phyloP scores from a whole-genome alignment of 176 grass and related monocot genomes.

The Bothriochloa decipiens region DNA sequence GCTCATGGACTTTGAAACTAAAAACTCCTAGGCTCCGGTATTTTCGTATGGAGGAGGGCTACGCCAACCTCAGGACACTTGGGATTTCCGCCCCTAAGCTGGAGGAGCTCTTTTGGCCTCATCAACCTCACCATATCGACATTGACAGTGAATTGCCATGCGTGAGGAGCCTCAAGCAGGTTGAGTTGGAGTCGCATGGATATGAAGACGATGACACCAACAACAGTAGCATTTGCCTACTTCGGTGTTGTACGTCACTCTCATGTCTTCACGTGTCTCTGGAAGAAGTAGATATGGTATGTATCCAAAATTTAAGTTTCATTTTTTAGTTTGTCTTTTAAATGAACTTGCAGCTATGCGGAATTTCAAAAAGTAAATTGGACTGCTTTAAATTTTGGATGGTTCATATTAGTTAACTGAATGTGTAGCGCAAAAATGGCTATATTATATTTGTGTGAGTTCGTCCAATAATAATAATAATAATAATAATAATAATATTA shows the following conservation, averaged over 20 bases:
- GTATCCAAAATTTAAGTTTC: neutral
- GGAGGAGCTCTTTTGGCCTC: neutral
- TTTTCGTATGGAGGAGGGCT: neutral
- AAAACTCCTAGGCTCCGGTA: neutral
- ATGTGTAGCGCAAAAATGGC: no score
- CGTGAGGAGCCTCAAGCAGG: neutral
- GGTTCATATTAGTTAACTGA: no score
- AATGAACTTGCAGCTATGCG: no score
- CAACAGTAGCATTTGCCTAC: neutral
- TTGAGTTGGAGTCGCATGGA: neutral
- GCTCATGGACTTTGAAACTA: neutral
- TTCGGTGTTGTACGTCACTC: neutral
- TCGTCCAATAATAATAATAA: no score
- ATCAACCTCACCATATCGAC: neutral
- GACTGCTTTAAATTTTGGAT: no score
- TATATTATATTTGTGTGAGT: no score
- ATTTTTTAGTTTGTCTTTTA: no score
- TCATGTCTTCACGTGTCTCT: neutral
- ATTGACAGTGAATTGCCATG: neutral
- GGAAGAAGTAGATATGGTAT: neutral
- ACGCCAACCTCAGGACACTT: neutral
- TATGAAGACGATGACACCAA: neutral
- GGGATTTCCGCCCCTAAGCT: neutral
- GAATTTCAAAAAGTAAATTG: no score
- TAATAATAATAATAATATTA: no score